Evolutionary conservation across 495 filamentous ascomycete genomes (phyloP), one percentile per base, ranked within the genome.

Genomic region (Aspergillus carlsbadensis): DNA sequence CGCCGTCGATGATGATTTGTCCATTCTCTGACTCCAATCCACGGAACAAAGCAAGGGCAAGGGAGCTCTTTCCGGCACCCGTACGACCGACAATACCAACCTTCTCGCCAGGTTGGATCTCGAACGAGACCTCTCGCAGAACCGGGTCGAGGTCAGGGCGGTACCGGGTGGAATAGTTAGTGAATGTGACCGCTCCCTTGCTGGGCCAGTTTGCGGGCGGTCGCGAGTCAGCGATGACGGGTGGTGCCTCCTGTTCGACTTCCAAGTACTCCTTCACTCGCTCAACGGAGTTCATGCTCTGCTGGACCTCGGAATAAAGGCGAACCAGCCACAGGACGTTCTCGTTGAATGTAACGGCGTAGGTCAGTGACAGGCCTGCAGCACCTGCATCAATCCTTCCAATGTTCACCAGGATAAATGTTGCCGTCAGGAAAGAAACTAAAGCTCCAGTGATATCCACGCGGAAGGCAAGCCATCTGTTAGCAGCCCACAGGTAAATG

Each of bases 211-310:
- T 82, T 4, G 77, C 67, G 0, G 85, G 73, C 7, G 95, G 92
- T 33, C 89, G 81, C 45, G 87, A 88, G 40, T 96, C 84, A 33
- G 89, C 83, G 43, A 96, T 85, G 56, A 96, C 78, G 7, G 88
- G 76, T 5, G 76, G 77, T 0, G 95, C 92, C 70, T 99, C 95
- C 64, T 97, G 94, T 64, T 98, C 94, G 3, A 98, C 88, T 26
- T 97, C 92, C 10, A 99, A 83, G 64, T 97, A 99, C 71, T 99
- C 94, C 66, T 92, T 90, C 61, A 99, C 88, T 52, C 95, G 87
- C 73, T 99, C 95, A n/a, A 99, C 92, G 1, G 92, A 93, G 73
- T 99, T 99, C 95, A 99, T 98, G 71, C 96, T 98, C 73, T 98
- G 95, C 69, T 99, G 95, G 62, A 97, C 96, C 65, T 89, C 80